A percentile compares a stretch with the other conserved stretches of the same genome.
phyloP scores from a whole-genome alignment of 2,329 filamentous ascomycete species.

The Pyrenophora graminea region DNA sequence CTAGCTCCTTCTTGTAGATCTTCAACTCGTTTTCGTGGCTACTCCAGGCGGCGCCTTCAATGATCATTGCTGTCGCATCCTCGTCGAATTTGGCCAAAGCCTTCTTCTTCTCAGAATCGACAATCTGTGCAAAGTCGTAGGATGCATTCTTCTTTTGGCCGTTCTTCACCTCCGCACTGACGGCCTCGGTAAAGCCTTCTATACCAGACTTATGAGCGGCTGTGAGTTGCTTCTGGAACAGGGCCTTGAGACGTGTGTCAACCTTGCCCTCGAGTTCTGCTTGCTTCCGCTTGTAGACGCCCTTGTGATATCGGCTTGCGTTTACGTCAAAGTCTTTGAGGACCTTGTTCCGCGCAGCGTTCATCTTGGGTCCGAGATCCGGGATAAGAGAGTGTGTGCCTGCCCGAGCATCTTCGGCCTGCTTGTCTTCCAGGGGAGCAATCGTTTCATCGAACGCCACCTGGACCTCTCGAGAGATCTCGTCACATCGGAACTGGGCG shows the following conservation, averaged over 20 bases:
- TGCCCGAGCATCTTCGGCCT: conserved; percentile 72
- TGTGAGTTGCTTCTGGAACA: conserved; percentile 86
- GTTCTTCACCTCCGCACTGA: conserved; percentile 82
- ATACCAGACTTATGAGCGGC: conserved; percentile 91
- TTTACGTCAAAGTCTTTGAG: conserved; percentile 86
- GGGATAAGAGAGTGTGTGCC: conserved; percentile 75
- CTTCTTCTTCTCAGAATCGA: conserved; percentile 77
- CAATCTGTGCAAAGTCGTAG: conserved; percentile 96
- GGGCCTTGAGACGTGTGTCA: conserved; percentile 81
- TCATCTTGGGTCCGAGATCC: conserved; percentile 75
- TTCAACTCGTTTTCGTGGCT: conserved; percentile 79
- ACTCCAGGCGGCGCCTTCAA: conserved; percentile 84
- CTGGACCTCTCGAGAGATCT: conserved; percentile 89
- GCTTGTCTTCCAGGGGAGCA: conserved; percentile 80
- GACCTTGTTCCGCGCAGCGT: conserved; percentile 70
- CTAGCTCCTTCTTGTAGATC: conserved; percentile 86
- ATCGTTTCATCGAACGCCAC: conserved; percentile 82
- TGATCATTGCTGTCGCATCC: conserved; percentile 73
- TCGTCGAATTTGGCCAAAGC: conserved; percentile 75
- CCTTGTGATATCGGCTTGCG: conserved; percentile 95
- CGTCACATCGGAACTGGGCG: conserved; percentile 96
- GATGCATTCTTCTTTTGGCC: conserved; percentile 88
- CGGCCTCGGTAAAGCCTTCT: conserved; percentile 80
- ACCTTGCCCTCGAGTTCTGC: conserved; percentile 84
- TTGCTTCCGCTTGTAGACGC: conserved; percentile 84